These are phyloP conservation scores for Aspergillus floridensis DNA, from an alignment of 2,329 filamentous ascomycete species.

Conservation along the genomic window DNA sequence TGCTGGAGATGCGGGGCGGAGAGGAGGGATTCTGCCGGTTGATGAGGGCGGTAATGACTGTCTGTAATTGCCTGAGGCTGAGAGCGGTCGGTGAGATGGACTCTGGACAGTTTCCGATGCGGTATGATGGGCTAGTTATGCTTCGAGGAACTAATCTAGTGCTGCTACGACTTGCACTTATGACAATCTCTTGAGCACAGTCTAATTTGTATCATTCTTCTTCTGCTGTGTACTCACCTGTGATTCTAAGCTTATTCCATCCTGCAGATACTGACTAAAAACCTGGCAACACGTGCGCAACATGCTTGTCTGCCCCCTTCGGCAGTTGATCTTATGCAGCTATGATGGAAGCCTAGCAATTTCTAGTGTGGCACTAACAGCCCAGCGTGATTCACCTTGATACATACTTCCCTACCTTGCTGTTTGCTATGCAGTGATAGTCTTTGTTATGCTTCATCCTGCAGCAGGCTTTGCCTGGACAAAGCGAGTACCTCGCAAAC, in stretches of 20 bases:
- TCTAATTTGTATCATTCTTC: no score
- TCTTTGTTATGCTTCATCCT: not conserved
- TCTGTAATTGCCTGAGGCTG: not conserved
- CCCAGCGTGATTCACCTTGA: not conserved
- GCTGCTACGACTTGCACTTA: no score
- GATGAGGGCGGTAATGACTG: not conserved
- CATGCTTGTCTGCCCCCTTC: no score
- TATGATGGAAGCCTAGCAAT: not conserved
- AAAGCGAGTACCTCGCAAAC: not conserved
- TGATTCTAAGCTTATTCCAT: not conserved
- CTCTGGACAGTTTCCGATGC: not conserved
- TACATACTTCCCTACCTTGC: no score
- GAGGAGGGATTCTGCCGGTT: not conserved
- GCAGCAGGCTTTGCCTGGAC: not conserved
- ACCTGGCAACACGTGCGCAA: no score
- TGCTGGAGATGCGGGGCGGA: conserved; percentile 12
- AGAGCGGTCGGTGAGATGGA: not conserved
- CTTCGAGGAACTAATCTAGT: no score
- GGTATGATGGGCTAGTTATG: no score
- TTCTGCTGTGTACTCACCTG: no score
- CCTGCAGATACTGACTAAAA: not conserved
- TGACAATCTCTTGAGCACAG: no score
- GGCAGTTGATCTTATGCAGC: not conserved
- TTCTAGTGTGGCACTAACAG: not conserved
- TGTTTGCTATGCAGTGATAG: not conserved